Percentiles rank a stretch among this genome's conserved stretches.
Conservation (phyloP, 2,329 filamentous ascomycete genomes). For the Aschersonia sp. region DNA sequence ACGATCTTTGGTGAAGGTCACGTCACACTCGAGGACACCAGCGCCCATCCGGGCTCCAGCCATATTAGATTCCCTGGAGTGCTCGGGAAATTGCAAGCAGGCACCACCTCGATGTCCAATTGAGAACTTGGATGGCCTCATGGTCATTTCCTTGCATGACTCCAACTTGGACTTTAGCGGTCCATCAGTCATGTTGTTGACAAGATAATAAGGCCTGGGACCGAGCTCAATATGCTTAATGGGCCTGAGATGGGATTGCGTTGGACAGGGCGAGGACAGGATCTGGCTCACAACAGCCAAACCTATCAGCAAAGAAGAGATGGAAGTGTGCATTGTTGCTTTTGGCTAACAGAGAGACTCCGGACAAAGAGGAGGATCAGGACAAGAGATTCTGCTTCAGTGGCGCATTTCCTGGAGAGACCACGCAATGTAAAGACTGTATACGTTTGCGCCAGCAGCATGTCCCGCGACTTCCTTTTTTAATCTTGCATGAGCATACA, state of each 20-base stretch:
- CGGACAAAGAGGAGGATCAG: not conserved
- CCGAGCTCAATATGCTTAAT: constrained; percentile 41
- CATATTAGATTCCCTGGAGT: constrained; percentile 41
- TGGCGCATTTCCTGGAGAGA: too few species aligned
- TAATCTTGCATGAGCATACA: not conserved
- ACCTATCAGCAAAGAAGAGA: constrained; percentile 14
- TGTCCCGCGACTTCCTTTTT: too few species aligned
- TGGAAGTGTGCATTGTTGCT: constrained; percentile 16
- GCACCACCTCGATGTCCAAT: constrained; percentile 49
- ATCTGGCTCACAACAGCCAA: constrained; percentile 14
- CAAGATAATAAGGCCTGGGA: constrained; percentile 48
- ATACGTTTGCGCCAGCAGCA: too few species aligned
- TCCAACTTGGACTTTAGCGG: constrained; percentile 44
- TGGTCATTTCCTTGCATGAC: constrained; percentile 38
- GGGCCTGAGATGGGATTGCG: constrained; percentile 13
- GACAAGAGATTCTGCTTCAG: too few species aligned
- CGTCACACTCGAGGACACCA: constrained; percentile 53
- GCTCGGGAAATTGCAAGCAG: constrained; percentile 49
- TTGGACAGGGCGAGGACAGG: constrained; percentile 12
- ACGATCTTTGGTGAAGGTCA: constrained; percentile 49
- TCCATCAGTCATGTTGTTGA: constrained; percentile 46
- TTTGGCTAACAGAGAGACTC: not conserved
- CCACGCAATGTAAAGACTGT: too few species aligned
- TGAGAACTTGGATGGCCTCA: constrained; percentile 37
- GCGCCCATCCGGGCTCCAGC: constrained; percentile 54